A percentile compares a stretch with the other conserved stretches of the same genome.
Evolutionary conservation across 2,329 filamentous ascomycete genomes (phyloP).

Genomic region (Penicillium thymicola): DNA sequence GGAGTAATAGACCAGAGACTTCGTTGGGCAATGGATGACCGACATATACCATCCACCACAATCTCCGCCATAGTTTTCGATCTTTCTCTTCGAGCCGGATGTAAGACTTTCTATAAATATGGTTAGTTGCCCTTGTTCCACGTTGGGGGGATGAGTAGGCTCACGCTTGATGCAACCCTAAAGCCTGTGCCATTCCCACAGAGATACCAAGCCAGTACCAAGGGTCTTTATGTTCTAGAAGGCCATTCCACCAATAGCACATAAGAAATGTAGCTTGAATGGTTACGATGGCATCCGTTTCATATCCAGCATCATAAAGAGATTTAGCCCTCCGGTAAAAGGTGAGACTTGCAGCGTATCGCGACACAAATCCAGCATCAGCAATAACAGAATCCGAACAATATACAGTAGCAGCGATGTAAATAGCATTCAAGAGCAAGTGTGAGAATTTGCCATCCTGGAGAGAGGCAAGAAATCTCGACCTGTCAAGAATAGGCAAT

Average conservation of each 20-base stretch:
- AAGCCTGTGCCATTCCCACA: conserved; percentile 22
- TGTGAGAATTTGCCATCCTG: conserved; percentile 15
- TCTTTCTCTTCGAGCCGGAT: conserved; percentile 5
- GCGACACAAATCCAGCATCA: conserved; percentile 19
- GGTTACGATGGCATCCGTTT: conserved; percentile 21
- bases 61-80: conserved; percentile 19
- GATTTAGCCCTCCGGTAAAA: conserved; percentile 27
- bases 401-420: conserved; percentile 18
- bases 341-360: conserved; percentile 22
- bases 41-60: conserved; percentile 24
- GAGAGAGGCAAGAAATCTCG: conserved; percentile 14
- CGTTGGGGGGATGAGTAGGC: background rate
- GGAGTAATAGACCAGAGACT: background rate
- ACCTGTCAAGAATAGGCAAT: conserved; percentile 22
- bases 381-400: conserved; percentile 20
- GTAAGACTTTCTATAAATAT: conserved; percentile 20
- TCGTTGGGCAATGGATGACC: background rate
- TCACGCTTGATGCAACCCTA: conserved; percentile 27
- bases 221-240: conserved; percentile 27
- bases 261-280: conserved; percentile 25
- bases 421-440: conserved; percentile 23
- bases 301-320: conserved; percentile 28
- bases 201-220: conserved; percentile 28
- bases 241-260: conserved; percentile 27
- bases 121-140: background rate